phyloP scores from a whole-genome alignment of 345 rosid species.

The Odontarrhena argentea region DNA sequence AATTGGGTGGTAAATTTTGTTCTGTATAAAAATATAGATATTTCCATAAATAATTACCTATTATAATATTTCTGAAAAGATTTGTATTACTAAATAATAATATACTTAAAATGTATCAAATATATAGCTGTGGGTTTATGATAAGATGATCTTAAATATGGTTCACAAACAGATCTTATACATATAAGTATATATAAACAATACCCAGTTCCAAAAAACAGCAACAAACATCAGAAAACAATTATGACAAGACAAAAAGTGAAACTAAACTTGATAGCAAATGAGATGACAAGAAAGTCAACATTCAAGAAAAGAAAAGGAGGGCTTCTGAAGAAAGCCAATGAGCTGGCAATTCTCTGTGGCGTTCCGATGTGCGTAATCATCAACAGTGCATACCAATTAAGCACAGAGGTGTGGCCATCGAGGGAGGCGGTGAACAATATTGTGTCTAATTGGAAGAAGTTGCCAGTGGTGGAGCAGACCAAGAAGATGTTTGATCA shows the following conservation, averaged over 20 bases:
- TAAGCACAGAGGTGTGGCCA: slow-evolving; percentile 57
- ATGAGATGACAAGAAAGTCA: slow-evolving; percentile 55
- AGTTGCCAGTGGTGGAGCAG: slow-evolving; percentile 17
- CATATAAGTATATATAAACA: slow-evolving; percentile 4
- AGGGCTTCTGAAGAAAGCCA: slow-evolving; percentile 65
- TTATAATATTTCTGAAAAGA: not conserved
- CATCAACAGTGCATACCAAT: slow-evolving; percentile 44
- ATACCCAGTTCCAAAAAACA: not conserved
- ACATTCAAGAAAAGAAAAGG: slow-evolving; percentile 67
- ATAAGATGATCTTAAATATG: not conserved
- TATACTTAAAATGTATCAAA: slow-evolving; percentile 16
- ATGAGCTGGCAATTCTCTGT: slow-evolving; percentile 60
- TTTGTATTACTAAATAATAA: not conserved
- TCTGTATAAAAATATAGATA: not conserved
- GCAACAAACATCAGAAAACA: not conserved
- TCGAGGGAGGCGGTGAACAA: slow-evolving; percentile 18
- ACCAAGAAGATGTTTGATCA: slow-evolving; percentile 42
- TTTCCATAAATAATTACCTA: not conserved
- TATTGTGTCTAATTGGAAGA: slow-evolving; percentile 21
- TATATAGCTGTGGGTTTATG: not conserved
- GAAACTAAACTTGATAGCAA: slow-evolving; percentile 51
- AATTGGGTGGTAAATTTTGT: slow-evolving; percentile 7
- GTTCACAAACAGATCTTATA: not conserved
- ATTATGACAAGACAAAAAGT: slow-evolving; percentile 65
- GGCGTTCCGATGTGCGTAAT: slow-evolving; percentile 56